Conservation (phyloP, 208 protist species). For the Leishmania lainsoni region DNA sequence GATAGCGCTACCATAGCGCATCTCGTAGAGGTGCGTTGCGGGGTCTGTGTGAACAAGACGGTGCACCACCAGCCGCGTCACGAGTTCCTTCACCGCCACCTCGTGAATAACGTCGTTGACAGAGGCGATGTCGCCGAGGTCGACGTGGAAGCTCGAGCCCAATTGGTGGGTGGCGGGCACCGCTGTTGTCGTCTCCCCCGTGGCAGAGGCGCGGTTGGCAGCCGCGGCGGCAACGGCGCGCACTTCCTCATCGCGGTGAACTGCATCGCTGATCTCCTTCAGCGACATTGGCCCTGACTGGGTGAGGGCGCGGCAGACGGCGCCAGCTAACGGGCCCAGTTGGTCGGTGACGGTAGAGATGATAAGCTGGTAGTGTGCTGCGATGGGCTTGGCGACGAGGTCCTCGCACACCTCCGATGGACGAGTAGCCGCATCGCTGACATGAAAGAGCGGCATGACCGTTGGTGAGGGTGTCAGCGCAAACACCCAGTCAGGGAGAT, state of each 20-base stretch:
- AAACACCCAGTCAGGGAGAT: neutral
- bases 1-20: constrained; percentile 57
- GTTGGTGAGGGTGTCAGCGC: neutral
- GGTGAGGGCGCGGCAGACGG: constrained; percentile 37
- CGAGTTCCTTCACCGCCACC: constrained; percentile 69
- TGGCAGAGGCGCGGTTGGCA: constrained; percentile 24
- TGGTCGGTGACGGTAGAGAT: constrained; percentile 42
- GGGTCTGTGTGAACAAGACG: constrained; percentile 53
- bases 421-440: constrained; percentile 14
- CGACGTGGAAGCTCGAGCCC: constrained; percentile 18
- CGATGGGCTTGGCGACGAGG: constrained; percentile 25
- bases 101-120: constrained; percentile 40
- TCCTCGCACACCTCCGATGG: constrained; percentile 34
- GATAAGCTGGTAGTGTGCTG: constrained; percentile 48
- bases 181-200: constrained; percentile 24
- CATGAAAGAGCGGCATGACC: constrained; percentile 24
- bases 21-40: constrained; percentile 41
- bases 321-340: constrained; percentile 50
- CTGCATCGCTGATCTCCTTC: constrained; percentile 27
- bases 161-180: constrained; percentile 25
- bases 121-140: constrained; percentile 17
- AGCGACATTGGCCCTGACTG: constrained; percentile 36
- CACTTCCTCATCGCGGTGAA: constrained; percentile 30
- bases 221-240: constrained; percentile 24
- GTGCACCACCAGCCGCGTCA: constrained; percentile 76